phyloP scores from a whole-genome alignment of 2,329 filamentous ascomycete genomes.

The Pezicula radicicola region DNA sequence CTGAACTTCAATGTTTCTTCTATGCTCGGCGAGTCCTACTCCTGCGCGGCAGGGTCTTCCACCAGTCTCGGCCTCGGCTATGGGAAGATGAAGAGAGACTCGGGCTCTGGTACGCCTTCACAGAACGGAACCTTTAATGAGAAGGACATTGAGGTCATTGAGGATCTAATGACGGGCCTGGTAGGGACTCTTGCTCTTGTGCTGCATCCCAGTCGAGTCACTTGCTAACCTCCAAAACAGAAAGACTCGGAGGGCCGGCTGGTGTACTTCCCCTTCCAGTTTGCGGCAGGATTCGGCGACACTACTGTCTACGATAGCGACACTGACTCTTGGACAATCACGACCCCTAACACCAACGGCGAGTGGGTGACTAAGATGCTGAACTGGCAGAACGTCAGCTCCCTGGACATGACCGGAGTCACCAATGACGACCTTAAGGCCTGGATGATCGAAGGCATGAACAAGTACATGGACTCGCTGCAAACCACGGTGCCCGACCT shows the following conservation, averaged over 20 bases:
- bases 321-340: constrained; percentile 29
- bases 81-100: neutral
- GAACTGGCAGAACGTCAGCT: constrained; percentile 30
- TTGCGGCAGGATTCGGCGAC: constrained; percentile 29
- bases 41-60: constrained; percentile 30
- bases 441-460: constrained; percentile 48
- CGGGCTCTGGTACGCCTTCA: neutral
- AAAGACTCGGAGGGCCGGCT: constrained; percentile 35
- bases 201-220: no score
- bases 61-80: neutral
- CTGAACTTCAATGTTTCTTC: constrained; percentile 40
- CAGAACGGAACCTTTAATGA: neutral
- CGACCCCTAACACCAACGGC: constrained; percentile 30
- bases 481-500: constrained; percentile 47
- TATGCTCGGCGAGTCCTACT: constrained; percentile 40
- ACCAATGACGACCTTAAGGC: constrained; percentile 50
- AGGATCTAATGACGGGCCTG: constrained; percentile 35
- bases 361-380: constrained; percentile 32
- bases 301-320: constrained; percentile 32
- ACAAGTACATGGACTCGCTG: constrained; percentile 45
- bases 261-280: constrained; percentile 38
- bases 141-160: constrained; percentile 21
- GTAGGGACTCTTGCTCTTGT: no score
- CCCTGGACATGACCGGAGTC: constrained; percentile 34
- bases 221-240: no score